These are phyloP conservation scores for Entophlyctis helioformis DNA, from an alignment of 192 early-diverging fungal species.

Conservation along the genomic window DNA sequence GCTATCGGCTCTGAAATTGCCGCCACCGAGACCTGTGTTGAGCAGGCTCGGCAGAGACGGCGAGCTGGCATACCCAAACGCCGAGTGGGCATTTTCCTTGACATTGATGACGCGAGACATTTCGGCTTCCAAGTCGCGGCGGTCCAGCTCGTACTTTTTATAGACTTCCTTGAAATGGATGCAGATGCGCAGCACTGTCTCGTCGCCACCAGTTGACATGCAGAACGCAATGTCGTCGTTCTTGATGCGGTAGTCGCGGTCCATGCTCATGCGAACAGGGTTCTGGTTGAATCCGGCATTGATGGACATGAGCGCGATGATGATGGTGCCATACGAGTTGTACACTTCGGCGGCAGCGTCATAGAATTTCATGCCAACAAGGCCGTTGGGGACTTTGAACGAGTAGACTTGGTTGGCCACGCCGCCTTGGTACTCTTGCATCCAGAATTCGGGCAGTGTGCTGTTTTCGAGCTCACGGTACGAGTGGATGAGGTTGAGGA, in stretches of 20 bases:
- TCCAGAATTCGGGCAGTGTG: slow-evolving; percentile 10
- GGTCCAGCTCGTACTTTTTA: slow-evolving; percentile 15
- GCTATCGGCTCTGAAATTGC: too few relatives aligned
- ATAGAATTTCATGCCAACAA: slow-evolving; percentile 22
- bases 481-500: slow-evolving; percentile 30
- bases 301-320: slow-evolving; percentile 26
- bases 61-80: too few relatives aligned
- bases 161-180: slow-evolving; percentile 30
- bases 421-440: slow-evolving; percentile 30
- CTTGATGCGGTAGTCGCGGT: slow-evolving; percentile 13
- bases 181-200: slow-evolving; percentile 23
- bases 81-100: too few relatives aligned
- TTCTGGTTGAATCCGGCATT: slow-evolving; percentile 24
- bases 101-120: too few relatives aligned
- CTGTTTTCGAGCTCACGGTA: slow-evolving; percentile 13
- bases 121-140: slow-evolving; percentile 21
- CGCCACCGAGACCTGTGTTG: too few relatives aligned
- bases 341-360: slow-evolving; percentile 23
- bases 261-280: slow-evolving; percentile 22
- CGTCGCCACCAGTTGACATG: slow-evolving; percentile 24
- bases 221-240: slow-evolving; percentile 31
- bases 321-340: slow-evolving; percentile 20
- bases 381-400: slow-evolving; percentile 27
- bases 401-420: slow-evolving; percentile 29
- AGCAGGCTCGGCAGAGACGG: too few relatives aligned